Evolutionary conservation across 306 rosid species (phyloP).

Genomic region (Herpetospermum pedunculosum): DNA sequence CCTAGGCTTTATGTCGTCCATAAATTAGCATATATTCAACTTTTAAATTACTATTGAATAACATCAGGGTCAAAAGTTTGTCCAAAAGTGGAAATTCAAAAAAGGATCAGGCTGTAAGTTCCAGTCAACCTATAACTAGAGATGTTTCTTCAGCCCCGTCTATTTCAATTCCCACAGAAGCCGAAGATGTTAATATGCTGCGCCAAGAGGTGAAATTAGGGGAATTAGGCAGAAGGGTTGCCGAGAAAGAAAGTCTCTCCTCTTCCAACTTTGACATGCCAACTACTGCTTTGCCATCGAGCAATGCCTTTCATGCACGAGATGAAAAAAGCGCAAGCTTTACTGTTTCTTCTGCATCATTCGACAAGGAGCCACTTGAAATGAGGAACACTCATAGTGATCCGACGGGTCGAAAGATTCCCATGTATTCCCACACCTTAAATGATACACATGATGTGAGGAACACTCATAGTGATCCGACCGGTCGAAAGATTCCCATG

Average conservation of each 20-base stretch:
- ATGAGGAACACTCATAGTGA: conserved; percentile 42
- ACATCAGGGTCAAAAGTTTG: conserved; percentile 84
- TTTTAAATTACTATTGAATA: conserved; percentile 12
- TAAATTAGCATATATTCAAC: conserved; percentile 9
- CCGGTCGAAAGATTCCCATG: conserved; percentile 38
- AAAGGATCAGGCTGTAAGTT: conserved; percentile 61
- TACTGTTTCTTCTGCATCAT: conserved; percentile 21
- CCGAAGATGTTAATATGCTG: conserved; percentile 46
- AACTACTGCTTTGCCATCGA: conserved; percentile 30
- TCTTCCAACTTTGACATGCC: conserved; percentile 55
- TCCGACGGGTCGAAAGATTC: conserved; percentile 41
- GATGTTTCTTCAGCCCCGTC: conserved; percentile 50
- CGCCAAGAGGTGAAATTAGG: conserved; percentile 50
- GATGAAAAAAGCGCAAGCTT: conserved; percentile 49
- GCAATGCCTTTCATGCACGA: conserved; percentile 29
- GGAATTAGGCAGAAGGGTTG: conserved; percentile 42
- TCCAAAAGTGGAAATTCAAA: conserved; percentile 79
- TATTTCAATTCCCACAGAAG: conserved; percentile 31
- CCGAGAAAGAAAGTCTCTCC: conserved; percentile 47
- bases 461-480: too few relatives aligned
- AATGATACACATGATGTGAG: too few relatives aligned
- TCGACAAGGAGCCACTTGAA: conserved; percentile 50
- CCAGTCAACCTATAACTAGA: conserved; percentile 33
- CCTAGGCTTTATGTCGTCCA: conserved; percentile 4
- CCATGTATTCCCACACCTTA: conserved; percentile 37